A percentile compares a stretch with the other conserved stretches of the same genome.
These are phyloP conservation scores for Clitopilus passeckerianus DNA, from an alignment of 768 basidiomycete genomes.

Conservation along the genomic window DNA sequence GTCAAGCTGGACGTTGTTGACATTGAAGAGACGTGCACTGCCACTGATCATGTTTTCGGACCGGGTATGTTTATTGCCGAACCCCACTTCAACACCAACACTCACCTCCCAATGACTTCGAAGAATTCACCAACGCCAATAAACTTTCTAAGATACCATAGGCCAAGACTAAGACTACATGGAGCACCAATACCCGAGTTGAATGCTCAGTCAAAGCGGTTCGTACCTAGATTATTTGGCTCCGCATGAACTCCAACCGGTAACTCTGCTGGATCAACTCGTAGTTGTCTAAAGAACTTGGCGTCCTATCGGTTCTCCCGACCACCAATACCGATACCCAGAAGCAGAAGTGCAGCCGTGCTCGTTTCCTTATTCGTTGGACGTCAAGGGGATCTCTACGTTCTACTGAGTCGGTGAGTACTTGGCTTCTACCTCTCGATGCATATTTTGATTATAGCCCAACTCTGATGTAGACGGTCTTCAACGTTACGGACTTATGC, in stretches of 20 bases:
- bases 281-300: constrained; percentile 55
- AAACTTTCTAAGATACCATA: constrained; percentile 45
- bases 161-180: constrained; percentile 33
- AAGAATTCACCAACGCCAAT: constrained; percentile 16
- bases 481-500: constrained; percentile 71
- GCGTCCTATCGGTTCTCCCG: constrained; percentile 41
- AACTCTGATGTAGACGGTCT: constrained; percentile 50
- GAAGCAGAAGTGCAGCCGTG: constrained; percentile 65
- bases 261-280: neutral
- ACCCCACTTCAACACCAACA: neutral
- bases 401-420: constrained; percentile 75
- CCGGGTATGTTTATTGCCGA: neutral
- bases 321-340: constrained; percentile 40
- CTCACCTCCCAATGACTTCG: constrained; percentile 8
- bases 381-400: constrained; percentile 77
- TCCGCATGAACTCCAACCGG: neutral
- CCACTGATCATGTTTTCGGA: constrained; percentile 4
- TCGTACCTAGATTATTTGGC: constrained; percentile 5
- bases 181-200: constrained; percentile 41
- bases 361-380: constrained; percentile 85
- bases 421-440: neutral
- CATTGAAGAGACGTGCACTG: constrained; percentile 1
- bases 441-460: neutral
- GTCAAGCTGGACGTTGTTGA: neutral
- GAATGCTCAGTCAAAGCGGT: constrained; percentile 48